phyloP scores from a whole-genome alignment of 1,139 yeast genomes.

The Blastobotrys arbuscula region DNA sequence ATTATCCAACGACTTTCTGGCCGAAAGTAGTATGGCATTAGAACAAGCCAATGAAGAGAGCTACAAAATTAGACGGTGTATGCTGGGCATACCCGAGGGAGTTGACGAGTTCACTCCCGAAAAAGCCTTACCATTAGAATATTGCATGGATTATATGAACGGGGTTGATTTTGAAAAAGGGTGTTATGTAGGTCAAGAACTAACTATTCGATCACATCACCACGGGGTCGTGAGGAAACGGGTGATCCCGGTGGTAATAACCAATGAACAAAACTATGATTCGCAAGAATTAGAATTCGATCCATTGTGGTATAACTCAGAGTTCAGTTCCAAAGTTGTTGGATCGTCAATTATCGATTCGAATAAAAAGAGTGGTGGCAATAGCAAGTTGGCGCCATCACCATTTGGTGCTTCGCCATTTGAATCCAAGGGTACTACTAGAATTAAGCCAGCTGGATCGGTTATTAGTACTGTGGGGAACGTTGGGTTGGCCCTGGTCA shows the following conservation, averaged over 20 bases:
- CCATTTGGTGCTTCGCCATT: slow-evolving; percentile 11
- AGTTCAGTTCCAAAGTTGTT: not conserved
- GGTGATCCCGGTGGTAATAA: slow-evolving; percentile 64
- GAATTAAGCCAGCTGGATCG: slow-evolving; percentile 42
- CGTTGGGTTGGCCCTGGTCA: slow-evolving; percentile 60
- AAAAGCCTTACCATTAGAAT: slow-evolving; percentile 72
- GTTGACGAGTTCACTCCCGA: slow-evolving; percentile 41
- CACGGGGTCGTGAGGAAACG: slow-evolving; percentile 80
- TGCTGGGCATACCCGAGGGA: slow-evolving; percentile 66
- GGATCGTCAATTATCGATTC: slow-evolving; percentile 11
- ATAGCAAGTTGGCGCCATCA: slow-evolving; percentile 13
- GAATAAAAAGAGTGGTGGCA: not conserved
- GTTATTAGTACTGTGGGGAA: slow-evolving; percentile 53
- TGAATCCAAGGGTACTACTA: slow-evolving; percentile 24
- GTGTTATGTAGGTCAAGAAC: slow-evolving; percentile 93
- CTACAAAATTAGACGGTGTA: slow-evolving; percentile 46
- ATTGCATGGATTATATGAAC: slow-evolving; percentile 73
- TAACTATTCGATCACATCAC: slow-evolving; percentile 82
- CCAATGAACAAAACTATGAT: slow-evolving; percentile 12
- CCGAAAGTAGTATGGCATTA: slow-evolving; percentile 11
- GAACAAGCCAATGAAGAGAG: slow-evolving; percentile 24
- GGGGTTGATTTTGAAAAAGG: slow-evolving; percentile 88
- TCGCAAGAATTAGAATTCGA: slow-evolving; percentile 14
- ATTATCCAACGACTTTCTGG: slow-evolving; percentile 23
- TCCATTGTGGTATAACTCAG: not conserved